Evolutionary conservation across 2,329 filamentous ascomycete genomes (phyloP).

Genomic region (Cordyceps cicadae): DNA sequence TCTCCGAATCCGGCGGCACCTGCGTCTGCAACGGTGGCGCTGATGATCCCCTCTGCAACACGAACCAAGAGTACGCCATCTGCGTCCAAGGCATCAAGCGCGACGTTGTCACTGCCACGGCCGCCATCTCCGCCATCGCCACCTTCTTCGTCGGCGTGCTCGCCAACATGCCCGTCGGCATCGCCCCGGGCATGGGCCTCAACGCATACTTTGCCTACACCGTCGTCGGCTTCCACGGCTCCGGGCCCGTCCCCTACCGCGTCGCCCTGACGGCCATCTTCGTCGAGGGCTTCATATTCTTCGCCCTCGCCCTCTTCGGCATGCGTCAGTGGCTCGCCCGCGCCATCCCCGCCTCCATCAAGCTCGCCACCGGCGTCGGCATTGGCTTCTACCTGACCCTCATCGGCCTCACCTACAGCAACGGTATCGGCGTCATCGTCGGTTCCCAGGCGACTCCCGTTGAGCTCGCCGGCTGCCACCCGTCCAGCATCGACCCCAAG

Average conservation of each 20-base stretch:
- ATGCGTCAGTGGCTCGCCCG: slow-evolving; percentile 83
- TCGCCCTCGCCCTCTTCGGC: slow-evolving; percentile 68
- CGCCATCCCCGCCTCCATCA: slow-evolving; percentile 75
- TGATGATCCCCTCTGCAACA: slow-evolving; percentile 44
- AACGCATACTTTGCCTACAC: slow-evolving; percentile 85
- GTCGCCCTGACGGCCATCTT: slow-evolving; percentile 81
- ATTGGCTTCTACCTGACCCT: slow-evolving; percentile 76
- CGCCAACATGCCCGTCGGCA: slow-evolving; percentile 54
- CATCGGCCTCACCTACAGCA: slow-evolving; percentile 69
- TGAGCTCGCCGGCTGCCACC: slow-evolving; percentile 63
- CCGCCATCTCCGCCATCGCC: slow-evolving; percentile 69
- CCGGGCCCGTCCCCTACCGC: slow-evolving; percentile 62
- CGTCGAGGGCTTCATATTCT: slow-evolving; percentile 79
- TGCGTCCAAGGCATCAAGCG: slow-evolving; percentile 59
- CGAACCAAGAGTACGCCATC: slow-evolving; percentile 52
- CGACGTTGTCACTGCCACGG: slow-evolving; percentile 76
- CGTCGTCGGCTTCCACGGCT: slow-evolving; percentile 65
- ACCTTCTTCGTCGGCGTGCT: slow-evolving; percentile 80
- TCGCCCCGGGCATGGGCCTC: slow-evolving; percentile 47
- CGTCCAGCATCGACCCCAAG: slow-evolving; percentile 28
- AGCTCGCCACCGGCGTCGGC: slow-evolving; percentile 76
- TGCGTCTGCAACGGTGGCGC: slow-evolving; percentile 57
- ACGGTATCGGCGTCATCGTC: slow-evolving; percentile 72
- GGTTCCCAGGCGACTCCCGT: slow-evolving; percentile 61
- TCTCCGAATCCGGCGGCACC: slow-evolving; percentile 61